Evolutionary conservation across 2,329 filamentous ascomycete genomes (phyloP), one percentile per base, ranked within the genome.

Genomic region (Thermothelomyces thermophilus): DNA sequence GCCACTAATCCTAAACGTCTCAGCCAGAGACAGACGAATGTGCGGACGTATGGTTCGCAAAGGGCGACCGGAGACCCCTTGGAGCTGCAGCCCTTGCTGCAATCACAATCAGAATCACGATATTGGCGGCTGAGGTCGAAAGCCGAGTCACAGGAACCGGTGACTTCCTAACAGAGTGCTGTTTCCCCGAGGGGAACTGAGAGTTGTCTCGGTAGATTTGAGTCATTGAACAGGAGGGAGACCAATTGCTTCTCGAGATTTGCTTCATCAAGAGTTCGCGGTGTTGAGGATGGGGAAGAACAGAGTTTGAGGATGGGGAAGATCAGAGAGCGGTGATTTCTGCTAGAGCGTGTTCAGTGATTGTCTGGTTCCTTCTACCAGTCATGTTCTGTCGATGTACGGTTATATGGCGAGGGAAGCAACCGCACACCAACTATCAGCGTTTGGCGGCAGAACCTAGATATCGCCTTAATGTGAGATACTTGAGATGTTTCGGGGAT

Each of bases 131-230:
- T 39, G 5, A 39, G 43, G 3, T 37, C 41, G 9, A 46, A 57
- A 7, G 52, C 54, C 4, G 51, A 56, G 28, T 54, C 53, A 3
- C 56, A 60, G n/a, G 51, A 52, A 10, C 55, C 56, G 5, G 41
- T 54, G 2, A 45, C 40, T 9, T 48, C 54, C 24, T 59, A 56
- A 2, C 58, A 57, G 43, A 35, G 35, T n/a, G 43, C 40, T 8
- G 20, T 11, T 22, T n/a, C n/a, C n/a, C n/a, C n/a, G n/a, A n/a
- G n/a, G n/a, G n/a, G n/a, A n/a, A 26, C 39, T 3, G 20, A 35
- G 41, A 36, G 1, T 2, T 31, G 19, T 11, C 4, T 17, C 30
- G 1, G n/a, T 26, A 11, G 13, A 5, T 3, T 20, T 13, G 16
- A 20, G 16, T 13, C 14, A 13, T 2, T 9, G 24, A 26, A 26